Percentiles rank a stretch among this genome's conserved stretches.
phyloP scores from a whole-genome alignment of 2,329 filamentous ascomycete genomes.

The Cercospora brassicicola region DNA sequence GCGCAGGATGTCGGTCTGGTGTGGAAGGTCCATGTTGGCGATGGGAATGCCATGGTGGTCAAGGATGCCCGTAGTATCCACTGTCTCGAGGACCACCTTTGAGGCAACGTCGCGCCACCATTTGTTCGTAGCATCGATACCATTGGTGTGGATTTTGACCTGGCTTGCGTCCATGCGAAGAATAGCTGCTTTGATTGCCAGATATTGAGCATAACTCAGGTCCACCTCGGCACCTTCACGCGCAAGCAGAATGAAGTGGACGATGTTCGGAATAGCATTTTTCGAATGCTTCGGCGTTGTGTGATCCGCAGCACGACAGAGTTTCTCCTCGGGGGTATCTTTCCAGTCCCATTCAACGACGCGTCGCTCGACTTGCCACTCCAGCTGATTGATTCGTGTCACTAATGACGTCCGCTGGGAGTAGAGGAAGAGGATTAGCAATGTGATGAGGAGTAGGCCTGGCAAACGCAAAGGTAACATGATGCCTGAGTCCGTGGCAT shows the following conservation, averaged over 20 bases:
- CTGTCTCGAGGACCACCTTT: conserved; percentile 8
- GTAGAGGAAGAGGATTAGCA: not conserved
- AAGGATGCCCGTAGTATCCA: not conserved
- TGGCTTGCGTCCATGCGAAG: conserved; percentile 14
- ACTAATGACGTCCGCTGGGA: not conserved
- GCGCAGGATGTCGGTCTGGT: conserved; percentile 22
- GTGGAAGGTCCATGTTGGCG: conserved; percentile 8
- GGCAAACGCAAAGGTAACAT: not conserved
- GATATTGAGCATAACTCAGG: conserved; percentile 15
- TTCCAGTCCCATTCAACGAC: not conserved
- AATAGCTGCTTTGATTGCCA: conserved; percentile 23
- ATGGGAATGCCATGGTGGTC: not conserved
- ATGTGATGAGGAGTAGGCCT: not conserved
- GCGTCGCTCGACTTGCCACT: not conserved
- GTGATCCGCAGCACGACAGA: conserved; percentile 10
- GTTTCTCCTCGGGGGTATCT: conserved; percentile 8
- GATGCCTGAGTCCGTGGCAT: not conserved
- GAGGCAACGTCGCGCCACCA: conserved; percentile 14
- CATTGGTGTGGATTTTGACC: conserved; percentile 17
- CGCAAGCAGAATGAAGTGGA: conserved; percentile 22
- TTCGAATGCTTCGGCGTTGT: not conserved
- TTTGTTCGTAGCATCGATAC: not conserved
- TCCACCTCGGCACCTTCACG: conserved; percentile 14
- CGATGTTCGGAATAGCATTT: conserved; percentile 11
- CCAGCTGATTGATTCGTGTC: not conserved